phyloP scores from a whole-genome alignment of 805 yeast species.

The Saccharomycopsis synnaedendra region DNA sequence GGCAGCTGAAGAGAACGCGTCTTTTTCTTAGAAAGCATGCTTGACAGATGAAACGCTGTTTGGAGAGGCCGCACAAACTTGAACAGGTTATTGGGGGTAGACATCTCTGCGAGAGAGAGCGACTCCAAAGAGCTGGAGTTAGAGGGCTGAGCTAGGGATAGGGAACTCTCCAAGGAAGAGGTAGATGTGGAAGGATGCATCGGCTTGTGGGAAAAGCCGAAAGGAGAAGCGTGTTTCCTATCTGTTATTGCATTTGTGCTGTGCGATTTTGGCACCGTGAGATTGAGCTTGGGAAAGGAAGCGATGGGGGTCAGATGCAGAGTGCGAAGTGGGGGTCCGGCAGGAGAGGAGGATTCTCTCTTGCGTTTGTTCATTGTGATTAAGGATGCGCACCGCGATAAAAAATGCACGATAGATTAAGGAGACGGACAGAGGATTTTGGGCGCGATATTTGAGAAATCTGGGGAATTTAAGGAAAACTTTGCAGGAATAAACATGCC shows the following conservation, averaged over 20 bases:
- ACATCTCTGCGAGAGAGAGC: constrained; percentile 1
- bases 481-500: too few species aligned
- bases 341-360: constrained; percentile 12
- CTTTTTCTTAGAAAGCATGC: constrained; percentile 54
- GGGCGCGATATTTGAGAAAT: too few species aligned
- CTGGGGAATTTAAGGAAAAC: too few species aligned
- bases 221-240: background rate
- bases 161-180: constrained; percentile 8
- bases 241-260: constrained; percentile 2
- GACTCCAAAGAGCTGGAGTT: constrained; percentile 4
- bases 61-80: constrained; percentile 74
- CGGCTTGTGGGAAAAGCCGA: constrained; percentile 1
- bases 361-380: constrained; percentile 13
- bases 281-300: background rate
- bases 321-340: background rate
- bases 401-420: too few species aligned
- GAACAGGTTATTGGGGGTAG: constrained; percentile 31
- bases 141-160: constrained; percentile 7
- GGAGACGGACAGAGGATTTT: too few species aligned
- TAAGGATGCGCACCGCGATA: background rate
- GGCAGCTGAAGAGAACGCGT: constrained; percentile 8
- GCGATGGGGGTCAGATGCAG: background rate
- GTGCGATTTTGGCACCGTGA: background rate
- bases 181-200: constrained; percentile 6
- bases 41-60: constrained; percentile 71